Evolutionary conservation across 2,329 filamentous ascomycete genomes (phyloP).

Genomic region (Magnaporthales sp.): DNA sequence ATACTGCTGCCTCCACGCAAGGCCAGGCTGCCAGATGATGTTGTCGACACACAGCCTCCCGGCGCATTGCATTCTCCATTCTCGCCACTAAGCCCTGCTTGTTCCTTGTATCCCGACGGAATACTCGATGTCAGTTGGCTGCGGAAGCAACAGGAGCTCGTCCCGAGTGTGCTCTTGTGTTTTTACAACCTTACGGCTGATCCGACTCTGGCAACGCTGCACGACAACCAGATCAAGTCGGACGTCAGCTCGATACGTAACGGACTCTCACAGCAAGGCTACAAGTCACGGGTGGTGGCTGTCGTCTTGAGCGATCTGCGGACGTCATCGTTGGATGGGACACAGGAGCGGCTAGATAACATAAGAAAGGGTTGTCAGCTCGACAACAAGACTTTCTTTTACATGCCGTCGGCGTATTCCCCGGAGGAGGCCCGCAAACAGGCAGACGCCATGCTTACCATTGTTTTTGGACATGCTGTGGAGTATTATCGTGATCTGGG

Average conservation of each 20-base stretch:
- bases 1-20: constrained; percentile 49
- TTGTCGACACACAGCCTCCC: constrained; percentile 36
- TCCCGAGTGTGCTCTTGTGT: constrained; percentile 72
- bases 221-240: constrained; percentile 79
- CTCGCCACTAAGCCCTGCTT: constrained; percentile 79
- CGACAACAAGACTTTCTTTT: constrained; percentile 79
- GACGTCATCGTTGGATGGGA: constrained; percentile 42
- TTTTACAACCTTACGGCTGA: constrained; percentile 74
- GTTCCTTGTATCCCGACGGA: constrained; percentile 81
- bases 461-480: constrained; percentile 64
- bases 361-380: constrained; percentile 73
- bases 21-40: constrained; percentile 41
- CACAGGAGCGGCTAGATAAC: constrained; percentile 62
- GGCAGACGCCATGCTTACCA: constrained; percentile 61
- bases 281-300: constrained; percentile 69
- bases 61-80: constrained; percentile 78
- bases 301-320: constrained; percentile 68
- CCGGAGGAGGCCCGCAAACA: constrained; percentile 64
- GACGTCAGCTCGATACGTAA: constrained; percentile 74
- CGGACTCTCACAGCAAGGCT: constrained; percentile 58
- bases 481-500: constrained; percentile 93
- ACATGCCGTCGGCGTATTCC: constrained; percentile 67
- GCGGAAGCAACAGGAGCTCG: constrained; percentile 75
- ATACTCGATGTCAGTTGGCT: constrained; percentile 77
- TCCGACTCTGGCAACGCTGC: constrained; percentile 62